Evolutionary conservation across 179 eudicot genomes (phyloP).

Genomic region (Gypsophila paniculata): DNA sequence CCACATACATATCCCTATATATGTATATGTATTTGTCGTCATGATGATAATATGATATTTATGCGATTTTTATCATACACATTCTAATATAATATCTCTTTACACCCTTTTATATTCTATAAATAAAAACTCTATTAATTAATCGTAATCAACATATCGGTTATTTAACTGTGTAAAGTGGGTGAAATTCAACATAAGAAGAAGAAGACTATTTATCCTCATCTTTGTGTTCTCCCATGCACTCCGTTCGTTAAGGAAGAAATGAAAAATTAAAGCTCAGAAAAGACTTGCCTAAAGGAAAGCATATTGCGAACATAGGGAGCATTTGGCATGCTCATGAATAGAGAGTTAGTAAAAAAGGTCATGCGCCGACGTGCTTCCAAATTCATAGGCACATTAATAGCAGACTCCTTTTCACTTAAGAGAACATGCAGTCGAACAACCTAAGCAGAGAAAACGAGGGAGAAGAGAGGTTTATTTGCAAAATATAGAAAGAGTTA

Average conservation of each 20-base stretch:
- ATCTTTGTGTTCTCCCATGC: not conserved
- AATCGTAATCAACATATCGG: too few relatives aligned
- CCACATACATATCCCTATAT: too few relatives aligned
- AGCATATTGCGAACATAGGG: constrained; percentile 97
- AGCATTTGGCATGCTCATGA: constrained; percentile 95
- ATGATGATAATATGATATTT: too few relatives aligned
- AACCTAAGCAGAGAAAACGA: constrained; percentile 38
- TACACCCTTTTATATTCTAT: too few relatives aligned
- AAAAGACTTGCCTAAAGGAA: constrained; percentile 75
- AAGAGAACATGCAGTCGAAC: constrained; percentile 78
- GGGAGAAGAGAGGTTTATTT: constrained; percentile 2
- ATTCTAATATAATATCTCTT: too few relatives aligned
- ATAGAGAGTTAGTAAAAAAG: constrained; percentile 91
- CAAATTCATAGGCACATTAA: constrained; percentile 89
- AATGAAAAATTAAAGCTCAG: not conserved
- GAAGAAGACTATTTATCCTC: too few relatives aligned
- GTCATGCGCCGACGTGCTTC: constrained; percentile 98
- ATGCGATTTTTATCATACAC: too few relatives aligned
- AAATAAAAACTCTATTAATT: too few relatives aligned
- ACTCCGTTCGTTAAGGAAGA: not conserved
- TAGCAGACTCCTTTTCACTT: constrained; percentile 95
- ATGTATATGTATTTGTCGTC: too few relatives aligned
- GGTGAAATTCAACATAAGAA: too few relatives aligned
- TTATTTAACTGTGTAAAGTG: too few relatives aligned
- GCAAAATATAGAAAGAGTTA: not conserved